phyloP scores from a whole-genome alignment of 1,139 yeast species.

The Ogataea hybrid region DNA sequence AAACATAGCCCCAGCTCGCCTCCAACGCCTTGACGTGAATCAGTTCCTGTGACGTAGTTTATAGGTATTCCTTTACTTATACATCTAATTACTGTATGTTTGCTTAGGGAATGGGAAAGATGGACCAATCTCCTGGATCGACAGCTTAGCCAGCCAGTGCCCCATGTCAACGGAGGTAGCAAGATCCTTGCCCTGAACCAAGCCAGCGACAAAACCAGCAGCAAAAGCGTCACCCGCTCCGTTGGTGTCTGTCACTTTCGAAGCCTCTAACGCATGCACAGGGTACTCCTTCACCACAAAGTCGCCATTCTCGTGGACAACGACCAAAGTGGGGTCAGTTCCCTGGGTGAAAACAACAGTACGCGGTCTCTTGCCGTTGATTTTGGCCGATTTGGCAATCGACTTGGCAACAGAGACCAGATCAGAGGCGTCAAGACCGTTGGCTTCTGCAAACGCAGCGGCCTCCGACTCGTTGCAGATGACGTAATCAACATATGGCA shows the following conservation, averaged over 20 bases:
- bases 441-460: slow-evolving; percentile 88
- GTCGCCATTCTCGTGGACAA: slow-evolving; percentile 48
- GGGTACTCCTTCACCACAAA: slow-evolving; percentile 52
- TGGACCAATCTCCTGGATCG: slow-evolving; percentile 93
- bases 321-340: slow-evolving; percentile 81
- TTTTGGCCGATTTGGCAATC: slow-evolving; percentile 79
- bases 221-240: slow-evolving; percentile 99
- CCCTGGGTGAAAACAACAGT: slow-evolving; percentile 93
- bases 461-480: slow-evolving; percentile 98
- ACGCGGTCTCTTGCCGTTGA: slow-evolving; percentile 67
- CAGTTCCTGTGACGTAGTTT: no score
- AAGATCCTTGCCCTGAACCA: slow-evolving; percentile 70
- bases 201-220: slow-evolving; percentile 91
- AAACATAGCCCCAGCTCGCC: no score
- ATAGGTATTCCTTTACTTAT: no score
- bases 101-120: slow-evolving; percentile 85
- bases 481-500: slow-evolving; percentile 88
- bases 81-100: slow-evolving; percentile 39
- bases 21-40: no score
- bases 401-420: slow-evolving; percentile 76
- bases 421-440: slow-evolving; percentile 60
- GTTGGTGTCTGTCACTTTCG: slow-evolving; percentile 83
- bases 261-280: slow-evolving; percentile 67
- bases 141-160: slow-evolving; percentile 93
- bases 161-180: slow-evolving; percentile 75